Conservation (phyloP, 2,329 filamentous ascomycete species). For the Arthrobotrys pseudoclavata region DNA sequence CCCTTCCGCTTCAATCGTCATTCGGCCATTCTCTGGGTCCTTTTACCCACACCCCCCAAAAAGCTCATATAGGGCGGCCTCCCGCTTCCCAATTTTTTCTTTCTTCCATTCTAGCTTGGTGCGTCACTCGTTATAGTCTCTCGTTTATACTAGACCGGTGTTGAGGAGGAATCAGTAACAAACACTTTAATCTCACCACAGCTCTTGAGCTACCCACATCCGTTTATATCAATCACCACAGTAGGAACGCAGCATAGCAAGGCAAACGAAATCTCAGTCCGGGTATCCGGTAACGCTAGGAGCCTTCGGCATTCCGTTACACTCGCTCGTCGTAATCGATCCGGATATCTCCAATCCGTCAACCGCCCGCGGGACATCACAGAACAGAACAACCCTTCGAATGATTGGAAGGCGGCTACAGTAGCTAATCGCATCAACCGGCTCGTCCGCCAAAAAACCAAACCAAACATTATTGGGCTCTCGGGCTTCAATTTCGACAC, state of each 20-base stretch:
- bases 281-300: conserved; percentile 60
- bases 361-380: conserved; percentile 44
- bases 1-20: conserved; percentile 53
- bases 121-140: conserved; percentile 60
- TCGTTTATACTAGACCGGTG: conserved; percentile 59
- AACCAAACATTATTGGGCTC: conserved; percentile 34
- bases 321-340: conserved; percentile 55
- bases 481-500: conserved; percentile 51
- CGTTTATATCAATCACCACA: conserved; percentile 47
- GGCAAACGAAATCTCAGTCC: conserved; percentile 28
- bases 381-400: conserved; percentile 31
- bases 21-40: conserved; percentile 46
- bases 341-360: conserved; percentile 54
- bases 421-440: conserved; percentile 52
- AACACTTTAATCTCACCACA: conserved; percentile 46
- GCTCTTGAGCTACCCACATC: conserved; percentile 58
- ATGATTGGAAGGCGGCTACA: conserved; percentile 51
- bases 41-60: conserved; percentile 47
- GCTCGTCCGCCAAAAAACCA: conserved; percentile 44
- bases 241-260: conserved; percentile 28
- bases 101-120: conserved; percentile 54
- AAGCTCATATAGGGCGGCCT: conserved; percentile 58
- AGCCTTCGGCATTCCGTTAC: conserved; percentile 57
- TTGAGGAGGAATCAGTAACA: conserved; percentile 56
- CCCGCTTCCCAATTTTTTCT: conserved; percentile 50